Conservation (phyloP, 2,329 filamentous ascomycete genomes). For the Penicillium sp. region DNA sequence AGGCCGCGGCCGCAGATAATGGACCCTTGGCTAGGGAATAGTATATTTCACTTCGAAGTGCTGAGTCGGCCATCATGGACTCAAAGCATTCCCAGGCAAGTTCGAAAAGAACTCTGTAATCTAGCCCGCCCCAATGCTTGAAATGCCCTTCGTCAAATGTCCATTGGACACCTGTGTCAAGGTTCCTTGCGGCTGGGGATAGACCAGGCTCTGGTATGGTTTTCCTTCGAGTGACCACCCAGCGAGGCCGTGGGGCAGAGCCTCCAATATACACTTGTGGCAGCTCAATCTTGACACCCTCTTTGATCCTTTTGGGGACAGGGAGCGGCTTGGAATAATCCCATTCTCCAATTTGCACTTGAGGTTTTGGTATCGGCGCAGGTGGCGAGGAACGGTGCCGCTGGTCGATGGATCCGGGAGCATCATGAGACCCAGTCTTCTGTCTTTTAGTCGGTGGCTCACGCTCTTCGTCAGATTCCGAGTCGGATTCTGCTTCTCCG, state of each 20-base stretch:
- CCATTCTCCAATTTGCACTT: background rate
- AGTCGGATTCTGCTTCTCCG: no score
- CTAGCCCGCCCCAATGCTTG: background rate
- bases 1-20: background rate
- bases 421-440: background rate
- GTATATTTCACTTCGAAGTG: background rate
- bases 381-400: no score
- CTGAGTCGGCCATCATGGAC: background rate
- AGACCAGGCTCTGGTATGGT: background rate
- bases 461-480: background rate
- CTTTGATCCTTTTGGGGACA: background rate
- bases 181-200: background rate
- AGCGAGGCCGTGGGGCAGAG: constrained; percentile 4
- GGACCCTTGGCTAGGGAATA: background rate
- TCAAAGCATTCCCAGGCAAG: constrained; percentile 3
- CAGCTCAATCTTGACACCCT: background rate
- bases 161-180: background rate
- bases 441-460: background rate
- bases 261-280: constrained; percentile 1
- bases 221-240: constrained; percentile 1
- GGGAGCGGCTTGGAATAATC: background rate
- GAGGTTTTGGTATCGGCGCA: background rate
- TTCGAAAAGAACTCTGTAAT: constrained; percentile 1
- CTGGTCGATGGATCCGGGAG: no score
- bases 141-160: constrained; percentile 4